phyloP scores from a whole-genome alignment of 768 basidiomycete genomes.

The Kwoniella shandongensis region DNA sequence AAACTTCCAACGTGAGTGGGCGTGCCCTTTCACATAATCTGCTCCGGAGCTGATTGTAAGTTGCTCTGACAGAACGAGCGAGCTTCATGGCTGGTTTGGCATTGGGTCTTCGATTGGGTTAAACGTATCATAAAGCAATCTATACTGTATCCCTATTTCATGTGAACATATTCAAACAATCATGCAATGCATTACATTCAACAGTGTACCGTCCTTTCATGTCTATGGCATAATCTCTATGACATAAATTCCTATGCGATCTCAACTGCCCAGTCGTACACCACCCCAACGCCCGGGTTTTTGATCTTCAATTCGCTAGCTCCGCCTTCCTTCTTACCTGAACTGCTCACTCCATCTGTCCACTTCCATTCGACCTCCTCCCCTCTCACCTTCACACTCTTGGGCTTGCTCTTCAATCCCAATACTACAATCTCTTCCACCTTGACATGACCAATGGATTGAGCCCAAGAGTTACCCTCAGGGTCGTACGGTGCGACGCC shows the following conservation, averaged over 20 bases:
- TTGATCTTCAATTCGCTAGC: conserved; percentile 69
- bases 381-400: conserved; percentile 60
- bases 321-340: conserved; percentile 63
- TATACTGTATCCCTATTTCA: too few relatives aligned
- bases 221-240: too few relatives aligned
- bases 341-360: conserved; percentile 61
- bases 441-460: conserved; percentile 65
- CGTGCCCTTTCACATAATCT: not conserved
- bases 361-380: conserved; percentile 68
- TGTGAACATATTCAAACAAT: too few relatives aligned
- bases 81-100: conserved; percentile 81
- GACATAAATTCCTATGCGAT: too few relatives aligned
- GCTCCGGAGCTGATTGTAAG: conserved; percentile 8
- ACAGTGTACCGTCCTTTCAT: too few relatives aligned
- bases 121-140: conserved; percentile 7
- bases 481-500: conserved; percentile 48
- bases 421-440: conserved; percentile 80
- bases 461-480: conserved; percentile 66
- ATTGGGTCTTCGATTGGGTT: conserved; percentile 80
- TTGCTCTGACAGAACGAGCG: conserved; percentile 59
- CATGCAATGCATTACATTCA: too few relatives aligned
- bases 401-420: conserved; percentile 68
- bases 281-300: conserved; percentile 53
- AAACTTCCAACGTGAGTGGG: conserved; percentile 74
- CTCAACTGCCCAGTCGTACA: conserved; percentile 49